A percentile compares a stretch with the other conserved stretches of the same genome.
Evolutionary conservation across 805 yeast species (phyloP).

Genomic region (Naumovozyma castellii): DNA sequence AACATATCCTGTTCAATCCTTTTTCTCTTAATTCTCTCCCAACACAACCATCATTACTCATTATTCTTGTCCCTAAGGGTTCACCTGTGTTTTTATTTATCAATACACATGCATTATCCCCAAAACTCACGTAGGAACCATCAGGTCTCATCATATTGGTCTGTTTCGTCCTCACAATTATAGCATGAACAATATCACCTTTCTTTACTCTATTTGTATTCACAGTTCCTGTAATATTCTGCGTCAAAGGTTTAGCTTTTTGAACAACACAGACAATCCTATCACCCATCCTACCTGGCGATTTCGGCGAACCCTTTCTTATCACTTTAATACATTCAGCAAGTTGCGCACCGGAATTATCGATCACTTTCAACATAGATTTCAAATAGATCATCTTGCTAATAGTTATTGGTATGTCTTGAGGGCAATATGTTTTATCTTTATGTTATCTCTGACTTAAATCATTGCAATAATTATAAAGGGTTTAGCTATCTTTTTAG

Average conservation of each 20-base stretch:
- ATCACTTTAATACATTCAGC: constrained; percentile 95
- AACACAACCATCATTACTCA: constrained; percentile 46
- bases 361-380: constrained; percentile 80
- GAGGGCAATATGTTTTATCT: neutral
- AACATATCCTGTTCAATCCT: constrained; percentile 74
- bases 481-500: too few relatives aligned
- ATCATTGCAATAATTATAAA: too few relatives aligned
- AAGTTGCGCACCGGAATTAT: constrained; percentile 88
- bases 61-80: constrained; percentile 87
- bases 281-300: constrained; percentile 82
- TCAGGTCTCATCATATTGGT: constrained; percentile 63
- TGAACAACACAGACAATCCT: constrained; percentile 90
- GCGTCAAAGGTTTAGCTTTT: constrained; percentile 70
- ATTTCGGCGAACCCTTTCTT: constrained; percentile 70
- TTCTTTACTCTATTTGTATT: constrained; percentile 77
- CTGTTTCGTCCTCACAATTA: constrained; percentile 86
- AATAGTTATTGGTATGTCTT: neutral
- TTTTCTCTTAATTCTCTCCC: constrained; percentile 82
- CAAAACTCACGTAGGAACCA: constrained; percentile 79
- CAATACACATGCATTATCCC: constrained; percentile 94
- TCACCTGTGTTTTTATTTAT: constrained; percentile 82
- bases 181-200: constrained; percentile 93
- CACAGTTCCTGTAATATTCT: constrained; percentile 62
- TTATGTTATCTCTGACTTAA: too few relatives aligned
- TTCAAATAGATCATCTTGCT: constrained; percentile 74